These are phyloP conservation scores for Yamadazyma mexicana DNA, from an alignment of 1,139 yeast genomes.

Conservation along the genomic window DNA sequence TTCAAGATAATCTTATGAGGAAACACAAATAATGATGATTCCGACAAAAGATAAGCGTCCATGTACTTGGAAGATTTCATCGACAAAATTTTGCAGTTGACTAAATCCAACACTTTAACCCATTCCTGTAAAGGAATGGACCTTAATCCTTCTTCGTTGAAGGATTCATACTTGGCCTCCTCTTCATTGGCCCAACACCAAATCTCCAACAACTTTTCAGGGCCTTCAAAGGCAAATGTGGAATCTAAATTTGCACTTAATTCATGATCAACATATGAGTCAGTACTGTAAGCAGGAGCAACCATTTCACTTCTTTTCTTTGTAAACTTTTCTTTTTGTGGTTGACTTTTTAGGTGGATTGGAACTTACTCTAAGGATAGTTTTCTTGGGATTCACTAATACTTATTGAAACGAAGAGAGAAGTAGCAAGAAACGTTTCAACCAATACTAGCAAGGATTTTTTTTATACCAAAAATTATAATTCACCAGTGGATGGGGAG, in stretches of 20 bases:
- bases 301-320: slow-evolving; percentile 31
- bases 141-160: slow-evolving; percentile 51
- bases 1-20: slow-evolving; percentile 83
- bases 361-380: slow-evolving; percentile 44
- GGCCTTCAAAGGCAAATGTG: slow-evolving; percentile 92
- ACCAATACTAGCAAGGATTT: slow-evolving; percentile 15
- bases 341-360: slow-evolving; percentile 29
- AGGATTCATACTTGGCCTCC: slow-evolving; percentile 35
- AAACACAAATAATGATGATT: slow-evolving; percentile 87
- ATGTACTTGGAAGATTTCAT: slow-evolving; percentile 63
- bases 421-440: slow-evolving; percentile 55
- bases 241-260: slow-evolving; percentile 82
- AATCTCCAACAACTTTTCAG: slow-evolving; percentile 87
- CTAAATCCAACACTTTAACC: slow-evolving; percentile 74
- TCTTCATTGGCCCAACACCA: slow-evolving; percentile 66
- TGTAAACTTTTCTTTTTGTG: slow-evolving; percentile 14
- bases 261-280: slow-evolving; percentile 70
- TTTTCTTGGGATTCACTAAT: slow-evolving; percentile 13
- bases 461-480: slow-evolving; percentile 21
- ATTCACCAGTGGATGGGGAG: slow-evolving; percentile 39
- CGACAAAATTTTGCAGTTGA: slow-evolving; percentile 85
- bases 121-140: slow-evolving; percentile 65
- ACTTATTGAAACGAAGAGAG: slow-evolving; percentile 44
- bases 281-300: slow-evolving; percentile 45
- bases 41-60: slow-evolving; percentile 87